Percentiles rank a stretch among this genome's conserved stretches.
These are phyloP conservation scores for Mycena epipterygia DNA, from an alignment of 768 basidiomycete genomes.

Conservation along the genomic window DNA sequence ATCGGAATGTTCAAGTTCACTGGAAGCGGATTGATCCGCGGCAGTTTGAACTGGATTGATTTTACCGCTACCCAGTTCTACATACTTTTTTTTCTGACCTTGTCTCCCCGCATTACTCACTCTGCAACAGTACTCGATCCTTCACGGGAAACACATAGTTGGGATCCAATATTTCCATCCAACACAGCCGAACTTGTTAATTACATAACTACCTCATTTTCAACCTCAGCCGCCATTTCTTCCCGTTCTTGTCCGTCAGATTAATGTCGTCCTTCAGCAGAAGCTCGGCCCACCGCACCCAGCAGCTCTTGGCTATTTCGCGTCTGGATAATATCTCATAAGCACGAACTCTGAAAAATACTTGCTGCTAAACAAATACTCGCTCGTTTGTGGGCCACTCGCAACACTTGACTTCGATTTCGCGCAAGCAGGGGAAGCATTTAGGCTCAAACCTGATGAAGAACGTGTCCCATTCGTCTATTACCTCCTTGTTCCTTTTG, in stretches of 20 bases:
- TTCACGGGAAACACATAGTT: too few relatives aligned
- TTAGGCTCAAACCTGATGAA: background rate
- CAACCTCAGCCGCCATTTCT: background rate
- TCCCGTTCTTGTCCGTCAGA: background rate
- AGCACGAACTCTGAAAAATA: too few relatives aligned
- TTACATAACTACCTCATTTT: background rate
- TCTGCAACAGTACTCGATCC: too few relatives aligned
- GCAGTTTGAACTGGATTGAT: too few relatives aligned
- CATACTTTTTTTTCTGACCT: too few relatives aligned
- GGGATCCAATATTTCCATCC: too few relatives aligned
- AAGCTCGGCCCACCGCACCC: background rate
- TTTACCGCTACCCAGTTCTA: too few relatives aligned
- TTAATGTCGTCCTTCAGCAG: background rate
- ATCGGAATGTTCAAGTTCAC: too few relatives aligned
- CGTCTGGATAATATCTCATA: background rate
- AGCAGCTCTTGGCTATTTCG: slow-evolving; percentile 2
- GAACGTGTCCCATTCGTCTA: background rate
- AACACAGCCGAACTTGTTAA: too few relatives aligned
- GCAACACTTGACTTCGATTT: background rate
- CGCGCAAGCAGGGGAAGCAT: background rate
- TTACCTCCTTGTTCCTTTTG: background rate
- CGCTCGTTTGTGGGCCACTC: background rate
- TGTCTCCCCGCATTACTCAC: too few relatives aligned
- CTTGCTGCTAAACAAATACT: too few relatives aligned
- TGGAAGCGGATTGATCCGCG: too few relatives aligned